Evolutionary conservation across 495 filamentous ascomycete genomes (phyloP).

Genomic region (Endocarpon pusillum): DNA sequence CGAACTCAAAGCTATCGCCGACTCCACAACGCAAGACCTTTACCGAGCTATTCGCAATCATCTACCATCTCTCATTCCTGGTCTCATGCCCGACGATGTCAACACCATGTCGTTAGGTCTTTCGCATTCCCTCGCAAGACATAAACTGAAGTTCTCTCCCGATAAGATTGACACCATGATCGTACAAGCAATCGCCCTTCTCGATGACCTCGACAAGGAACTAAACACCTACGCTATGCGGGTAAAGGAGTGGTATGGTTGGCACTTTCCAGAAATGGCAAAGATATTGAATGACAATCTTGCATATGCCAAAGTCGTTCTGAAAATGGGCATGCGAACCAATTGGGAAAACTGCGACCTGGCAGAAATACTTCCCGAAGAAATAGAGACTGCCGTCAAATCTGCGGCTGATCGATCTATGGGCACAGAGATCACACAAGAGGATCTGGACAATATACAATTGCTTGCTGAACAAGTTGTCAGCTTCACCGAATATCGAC

Average conservation of each 20-base stretch:
- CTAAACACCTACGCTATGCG: slow-evolving; percentile 97
- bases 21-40: slow-evolving; percentile 69
- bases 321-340: slow-evolving; percentile 72
- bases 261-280: slow-evolving; percentile 97
- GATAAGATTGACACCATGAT: slow-evolving; percentile 99
- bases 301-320: slow-evolving; percentile 75
- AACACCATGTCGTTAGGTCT: slow-evolving; percentile 88
- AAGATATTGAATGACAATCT: slow-evolving; percentile 96
- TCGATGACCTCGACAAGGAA: slow-evolving; percentile 97
- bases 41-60: slow-evolving; percentile 89
- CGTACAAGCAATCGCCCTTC: slow-evolving; percentile 81
- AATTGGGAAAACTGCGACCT: slow-evolving; percentile 64
- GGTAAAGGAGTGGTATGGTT: slow-evolving; percentile 99
- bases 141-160: slow-evolving; percentile 96
- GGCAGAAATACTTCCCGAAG: slow-evolving; percentile 83
- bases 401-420: slow-evolving; percentile 89
- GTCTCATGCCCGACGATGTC: slow-evolving; percentile 66
- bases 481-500: slow-evolving; percentile 73
- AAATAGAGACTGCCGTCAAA: slow-evolving; percentile 86
- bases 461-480: slow-evolving; percentile 87
- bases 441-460: slow-evolving; percentile 82
- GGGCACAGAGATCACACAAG: slow-evolving; percentile 85
- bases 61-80: slow-evolving; percentile 79
- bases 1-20: slow-evolving; percentile 69
- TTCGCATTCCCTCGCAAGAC: slow-evolving; percentile 90